These are phyloP conservation scores for Didymellaceae sp. DNA, from an alignment of 2,329 filamentous ascomycete species.

Conservation along the genomic window DNA sequence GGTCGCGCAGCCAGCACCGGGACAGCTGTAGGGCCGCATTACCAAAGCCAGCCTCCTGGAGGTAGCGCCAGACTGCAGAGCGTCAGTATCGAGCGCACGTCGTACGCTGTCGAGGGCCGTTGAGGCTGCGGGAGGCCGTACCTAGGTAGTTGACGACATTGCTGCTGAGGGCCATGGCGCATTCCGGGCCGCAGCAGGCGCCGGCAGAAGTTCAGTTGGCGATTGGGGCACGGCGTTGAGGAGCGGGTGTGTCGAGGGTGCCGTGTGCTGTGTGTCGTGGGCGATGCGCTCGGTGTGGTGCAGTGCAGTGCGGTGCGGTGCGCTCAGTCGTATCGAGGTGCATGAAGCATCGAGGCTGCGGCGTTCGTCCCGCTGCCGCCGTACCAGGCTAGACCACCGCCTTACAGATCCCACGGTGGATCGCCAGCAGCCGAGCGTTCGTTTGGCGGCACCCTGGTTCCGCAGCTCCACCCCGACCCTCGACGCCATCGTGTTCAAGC, in stretches of 20 bases:
- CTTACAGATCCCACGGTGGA: no score
- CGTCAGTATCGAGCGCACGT: no score
- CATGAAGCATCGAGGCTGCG: not conserved
- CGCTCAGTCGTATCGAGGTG: not conserved
- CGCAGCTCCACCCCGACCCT: not conserved
- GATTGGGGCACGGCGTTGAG: not conserved
- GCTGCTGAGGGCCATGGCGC: conserved; percentile 56
- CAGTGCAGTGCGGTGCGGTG: not conserved
- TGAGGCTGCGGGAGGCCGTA: conserved; percentile 6
- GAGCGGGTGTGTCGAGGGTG: no score
- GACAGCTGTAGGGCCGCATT: conserved; percentile 66
- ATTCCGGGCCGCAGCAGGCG: conserved; percentile 35
- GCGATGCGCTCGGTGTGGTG: not conserved
- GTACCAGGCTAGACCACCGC: not conserved
- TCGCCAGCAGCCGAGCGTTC: not conserved
- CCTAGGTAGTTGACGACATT: conserved; percentile 71
- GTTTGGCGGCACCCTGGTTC: no score
- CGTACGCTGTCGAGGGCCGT: not conserved
- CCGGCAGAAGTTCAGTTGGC: not conserved
- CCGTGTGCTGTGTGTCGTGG: no score
- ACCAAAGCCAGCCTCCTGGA: conserved; percentile 56
- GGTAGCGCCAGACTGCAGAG: conserved; percentile 65
- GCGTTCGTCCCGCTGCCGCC: not conserved
- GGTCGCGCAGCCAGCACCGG: conserved; percentile 68
- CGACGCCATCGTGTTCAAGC: not conserved